phyloP scores from a whole-genome alignment of 257 asterid genomes.

The Echium plantagineum region DNA sequence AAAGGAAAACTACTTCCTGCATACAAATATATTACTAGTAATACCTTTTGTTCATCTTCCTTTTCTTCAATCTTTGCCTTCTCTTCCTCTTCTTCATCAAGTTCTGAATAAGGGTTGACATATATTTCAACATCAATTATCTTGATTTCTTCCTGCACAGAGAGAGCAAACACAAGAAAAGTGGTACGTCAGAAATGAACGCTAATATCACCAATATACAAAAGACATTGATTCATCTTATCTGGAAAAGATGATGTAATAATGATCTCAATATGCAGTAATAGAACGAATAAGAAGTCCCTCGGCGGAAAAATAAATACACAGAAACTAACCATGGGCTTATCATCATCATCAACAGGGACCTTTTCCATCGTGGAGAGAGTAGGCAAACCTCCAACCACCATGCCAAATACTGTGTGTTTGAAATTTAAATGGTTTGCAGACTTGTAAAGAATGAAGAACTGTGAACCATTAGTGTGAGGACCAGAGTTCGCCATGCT shows the following conservation, averaged over 20 bases:
- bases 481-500: slow-evolving; percentile 99
- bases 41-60: no score
- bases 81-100: slow-evolving; percentile 69
- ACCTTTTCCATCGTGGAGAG: slow-evolving; percentile 83
- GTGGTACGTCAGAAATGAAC: neutral
- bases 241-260: neutral
- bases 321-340: slow-evolving; percentile 43
- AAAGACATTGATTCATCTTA: neutral
- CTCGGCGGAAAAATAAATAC: no score
- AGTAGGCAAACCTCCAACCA: slow-evolving; percentile 83
- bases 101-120: slow-evolving; percentile 74
- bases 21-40: no score
- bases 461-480: slow-evolving; percentile 93
- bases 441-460: slow-evolving; percentile 91
- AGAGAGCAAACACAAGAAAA: slow-evolving; percentile 11
- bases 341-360: slow-evolving; percentile 73
- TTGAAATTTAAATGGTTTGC: slow-evolving; percentile 87
- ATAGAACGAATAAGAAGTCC: neutral
- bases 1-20: no score
- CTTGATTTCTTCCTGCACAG: slow-evolving; percentile 85
- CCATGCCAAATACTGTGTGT: slow-evolving; percentile 89
- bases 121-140: slow-evolving; percentile 56
- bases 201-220: neutral
- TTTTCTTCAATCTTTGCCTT: slow-evolving; percentile 7
- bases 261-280: neutral